Evolutionary conservation across 1,284 basidiomycete species (phyloP), one percentile per base, ranked within the genome.

Genomic region (Marasmius sp.): DNA sequence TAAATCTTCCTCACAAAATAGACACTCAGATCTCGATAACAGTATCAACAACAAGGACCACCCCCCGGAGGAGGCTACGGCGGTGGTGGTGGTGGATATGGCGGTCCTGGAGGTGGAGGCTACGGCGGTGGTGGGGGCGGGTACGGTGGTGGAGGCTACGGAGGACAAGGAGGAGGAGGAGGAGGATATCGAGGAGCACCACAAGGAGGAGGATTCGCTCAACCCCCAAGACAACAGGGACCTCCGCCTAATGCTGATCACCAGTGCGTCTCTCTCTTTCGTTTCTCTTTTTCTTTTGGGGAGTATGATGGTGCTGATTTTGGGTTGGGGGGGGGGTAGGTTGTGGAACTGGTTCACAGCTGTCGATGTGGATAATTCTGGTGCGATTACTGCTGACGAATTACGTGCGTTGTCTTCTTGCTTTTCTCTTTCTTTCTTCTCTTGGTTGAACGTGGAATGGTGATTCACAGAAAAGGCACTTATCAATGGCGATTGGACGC

Each of bases 401-500:
- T 82, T 93, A 14, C 84, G 88, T 89, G 66, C 67, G 87, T 81
- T 6, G 87, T 81, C 6, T 12, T 22, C 6, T n/a, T 34, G 9
- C 9, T 39, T 60, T n/a, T 18, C 18, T 48, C 36, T 33, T 47
- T 50, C 8, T 34, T 37, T 8, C 43, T 43, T 14, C 6, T 57
- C 53, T 50, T 52, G 49, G 5, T 12, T 38, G 27, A 10, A 33
- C 37, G 22, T n/a, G 58, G 58, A 61, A 22, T 3, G 60, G 34
- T 43, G 34, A 8, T 47, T 57, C 55, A 20, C 50, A 81, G 88
- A 91, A 73, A 82, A 84, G 62, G 91, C 87, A 6, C 74, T 93
- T 63, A 85, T 93, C 60, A 89, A 93, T 71, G 91, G 91, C 52
- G 89, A 93, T 71, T 92, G 89, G 88, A 83, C 81, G 66, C 85